phyloP scores from a whole-genome alignment of 176 grass and related monocot genomes.

The Avena eriantha region DNA sequence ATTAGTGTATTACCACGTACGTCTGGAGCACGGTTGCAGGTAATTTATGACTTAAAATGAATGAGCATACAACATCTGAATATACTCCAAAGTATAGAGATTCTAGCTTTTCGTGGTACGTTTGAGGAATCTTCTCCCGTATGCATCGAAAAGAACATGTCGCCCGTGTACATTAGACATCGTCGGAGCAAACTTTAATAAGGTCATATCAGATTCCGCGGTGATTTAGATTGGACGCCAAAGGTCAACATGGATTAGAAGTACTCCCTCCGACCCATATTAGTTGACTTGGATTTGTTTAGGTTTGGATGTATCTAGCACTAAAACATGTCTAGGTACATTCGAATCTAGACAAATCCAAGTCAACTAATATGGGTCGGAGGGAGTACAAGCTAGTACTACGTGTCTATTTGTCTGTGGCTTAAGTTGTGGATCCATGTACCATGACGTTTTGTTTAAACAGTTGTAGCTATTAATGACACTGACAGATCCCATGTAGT shows the following conservation, averaged over 20 bases:
- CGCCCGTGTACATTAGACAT: not conserved
- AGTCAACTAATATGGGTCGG: too few species aligned
- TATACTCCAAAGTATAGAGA: not conserved
- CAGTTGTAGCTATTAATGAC: constrained; percentile 13
- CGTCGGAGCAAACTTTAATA: not conserved
- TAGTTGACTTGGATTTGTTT: too few species aligned
- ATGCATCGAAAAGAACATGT: not conserved
- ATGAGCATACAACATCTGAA: not conserved
- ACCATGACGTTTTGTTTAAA: not conserved
- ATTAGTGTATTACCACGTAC: too few species aligned
- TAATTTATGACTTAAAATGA: too few species aligned
- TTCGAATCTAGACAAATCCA: too few species aligned
- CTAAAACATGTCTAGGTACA: too few species aligned
- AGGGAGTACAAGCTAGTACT: not conserved
- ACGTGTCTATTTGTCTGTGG: not conserved
- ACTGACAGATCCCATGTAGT: constrained; percentile 11
- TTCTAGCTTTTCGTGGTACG: constrained; percentile 3
- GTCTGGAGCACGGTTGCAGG: too few species aligned
- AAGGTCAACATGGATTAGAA: not conserved
- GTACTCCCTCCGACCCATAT: too few species aligned
- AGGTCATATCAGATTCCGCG: not conserved
- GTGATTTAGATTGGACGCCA: constrained; percentile 10
- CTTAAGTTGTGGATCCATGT: not conserved
- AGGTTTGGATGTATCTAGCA: too few species aligned
- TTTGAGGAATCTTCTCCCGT: not conserved